Evolutionary conservation across 352 stramenopile genomes (phyloP).

Genomic region (Blastocystis sp.): DNA sequence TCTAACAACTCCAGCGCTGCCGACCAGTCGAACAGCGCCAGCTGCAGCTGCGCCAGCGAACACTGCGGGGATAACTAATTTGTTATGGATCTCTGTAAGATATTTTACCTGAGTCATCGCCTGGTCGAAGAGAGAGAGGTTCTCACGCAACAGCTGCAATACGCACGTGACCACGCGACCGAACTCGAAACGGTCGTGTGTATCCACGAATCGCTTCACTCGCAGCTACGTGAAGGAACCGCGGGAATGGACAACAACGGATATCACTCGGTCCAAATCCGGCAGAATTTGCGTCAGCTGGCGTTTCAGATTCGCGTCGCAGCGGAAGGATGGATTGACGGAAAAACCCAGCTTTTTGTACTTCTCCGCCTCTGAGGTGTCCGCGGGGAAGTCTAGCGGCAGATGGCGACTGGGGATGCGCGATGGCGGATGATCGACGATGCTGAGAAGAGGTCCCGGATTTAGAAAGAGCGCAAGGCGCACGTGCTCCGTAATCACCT

Average conservation of each 20-base stretch:
- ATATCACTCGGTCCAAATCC: conserved; percentile 14
- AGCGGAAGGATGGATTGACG: neutral
- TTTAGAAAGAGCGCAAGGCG: neutral
- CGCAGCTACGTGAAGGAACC: conserved; percentile 4
- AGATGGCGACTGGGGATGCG: neutral
- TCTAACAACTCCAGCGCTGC: neutral
- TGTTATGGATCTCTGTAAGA: neutral
- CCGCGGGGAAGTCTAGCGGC: neutral
- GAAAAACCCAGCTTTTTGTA: neutral
- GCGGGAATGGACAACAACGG: neutral
- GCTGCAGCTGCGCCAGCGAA: neutral
- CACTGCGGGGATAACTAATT: neutral
- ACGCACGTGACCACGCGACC: neutral
- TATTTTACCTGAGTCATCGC: neutral
- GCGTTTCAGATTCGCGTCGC: neutral
- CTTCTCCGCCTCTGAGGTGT: neutral
- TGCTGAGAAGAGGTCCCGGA: neutral
- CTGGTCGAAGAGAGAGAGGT: neutral
- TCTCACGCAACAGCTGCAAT: neutral
- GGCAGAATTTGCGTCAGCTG: neutral
- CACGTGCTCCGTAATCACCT: neutral
- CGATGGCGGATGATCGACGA: neutral
- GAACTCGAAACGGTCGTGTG: neutral
- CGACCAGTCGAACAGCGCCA: neutral
- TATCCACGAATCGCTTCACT: neutral